These are phyloP conservation scores for Wickerhamomyces strasburgensis DNA, from an alignment of 805 yeast species.

Conservation along the genomic window DNA sequence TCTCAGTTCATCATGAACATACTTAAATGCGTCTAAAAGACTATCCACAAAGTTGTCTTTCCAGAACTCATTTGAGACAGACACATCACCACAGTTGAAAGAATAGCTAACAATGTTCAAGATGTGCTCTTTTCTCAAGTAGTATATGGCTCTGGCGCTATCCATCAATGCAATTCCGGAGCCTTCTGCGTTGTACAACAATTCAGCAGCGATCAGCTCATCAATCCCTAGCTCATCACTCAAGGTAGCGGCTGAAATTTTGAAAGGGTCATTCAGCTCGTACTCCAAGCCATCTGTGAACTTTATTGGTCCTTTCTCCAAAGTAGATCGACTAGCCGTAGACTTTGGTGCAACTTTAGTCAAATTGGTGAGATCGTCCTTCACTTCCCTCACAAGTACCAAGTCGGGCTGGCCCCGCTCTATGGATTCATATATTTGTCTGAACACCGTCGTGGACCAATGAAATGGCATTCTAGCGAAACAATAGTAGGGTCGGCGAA, in stretches of 20 bases:
- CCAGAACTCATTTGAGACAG: slow-evolving; percentile 21
- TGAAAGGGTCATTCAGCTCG: slow-evolving; percentile 60
- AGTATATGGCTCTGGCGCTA: slow-evolving; percentile 63
- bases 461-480: slow-evolving; percentile 14
- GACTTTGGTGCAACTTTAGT: slow-evolving; percentile 40
- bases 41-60: slow-evolving; percentile 31
- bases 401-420: slow-evolving; percentile 12
- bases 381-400: slow-evolving; percentile 25
- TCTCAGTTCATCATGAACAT: slow-evolving; percentile 51
- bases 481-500: no score
- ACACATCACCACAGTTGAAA: slow-evolving; percentile 25
- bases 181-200: slow-evolving; percentile 46
- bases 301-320: slow-evolving; percentile 42
- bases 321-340: slow-evolving; percentile 39
- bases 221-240: slow-evolving; percentile 70
- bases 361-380: slow-evolving; percentile 41
- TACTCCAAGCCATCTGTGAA: slow-evolving; percentile 50
- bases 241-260: slow-evolving; percentile 50
- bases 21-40: slow-evolving; percentile 49
- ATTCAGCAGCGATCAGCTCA: slow-evolving; percentile 70
- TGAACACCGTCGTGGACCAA: slow-evolving; percentile 20
- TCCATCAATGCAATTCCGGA: slow-evolving; percentile 48
- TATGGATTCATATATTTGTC: slow-evolving; percentile 15
- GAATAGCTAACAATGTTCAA: slow-evolving; percentile 54
- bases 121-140: slow-evolving; percentile 66